phyloP scores from a whole-genome alignment of 257 asterid species.

The Striga asiatica region DNA sequence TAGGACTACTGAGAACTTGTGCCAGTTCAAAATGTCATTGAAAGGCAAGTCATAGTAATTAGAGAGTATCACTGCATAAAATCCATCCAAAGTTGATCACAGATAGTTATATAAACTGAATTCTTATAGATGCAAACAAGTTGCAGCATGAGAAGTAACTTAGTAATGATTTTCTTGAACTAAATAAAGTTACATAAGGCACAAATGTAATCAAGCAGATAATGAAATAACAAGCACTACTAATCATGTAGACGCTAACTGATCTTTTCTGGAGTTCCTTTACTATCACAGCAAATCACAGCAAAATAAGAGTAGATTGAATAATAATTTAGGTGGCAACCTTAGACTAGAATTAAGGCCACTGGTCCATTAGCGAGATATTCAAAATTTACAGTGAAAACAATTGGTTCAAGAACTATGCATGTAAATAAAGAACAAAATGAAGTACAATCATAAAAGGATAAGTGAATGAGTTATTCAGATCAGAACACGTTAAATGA shows the following conservation, averaged over 20 bases:
- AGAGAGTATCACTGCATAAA: constrained; percentile 79
- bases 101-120: background rate
- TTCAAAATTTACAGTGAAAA: too few species aligned
- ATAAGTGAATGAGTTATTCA: too few species aligned
- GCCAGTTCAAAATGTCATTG: constrained; percentile 84
- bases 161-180: background rate
- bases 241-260: background rate
- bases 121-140: background rate
- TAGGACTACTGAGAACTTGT: constrained; percentile 61
- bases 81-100: constrained; percentile 17
- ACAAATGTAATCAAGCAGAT: background rate
- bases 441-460: too few species aligned
- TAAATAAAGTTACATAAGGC: background rate
- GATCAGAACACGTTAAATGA: too few species aligned
- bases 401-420: too few species aligned
- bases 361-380: background rate
- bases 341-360: background rate
- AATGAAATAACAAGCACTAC: background rate
- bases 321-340: background rate
- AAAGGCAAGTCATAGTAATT: constrained; percentile 91
- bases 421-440: too few species aligned
- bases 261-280: background rate
- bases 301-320: background rate
- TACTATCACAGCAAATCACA: background rate
- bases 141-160: background rate